Base-by-base conservation (phyloP, 2,329 filamentous ascomycete species). In the Dactylellina drechsleri region DNA sequence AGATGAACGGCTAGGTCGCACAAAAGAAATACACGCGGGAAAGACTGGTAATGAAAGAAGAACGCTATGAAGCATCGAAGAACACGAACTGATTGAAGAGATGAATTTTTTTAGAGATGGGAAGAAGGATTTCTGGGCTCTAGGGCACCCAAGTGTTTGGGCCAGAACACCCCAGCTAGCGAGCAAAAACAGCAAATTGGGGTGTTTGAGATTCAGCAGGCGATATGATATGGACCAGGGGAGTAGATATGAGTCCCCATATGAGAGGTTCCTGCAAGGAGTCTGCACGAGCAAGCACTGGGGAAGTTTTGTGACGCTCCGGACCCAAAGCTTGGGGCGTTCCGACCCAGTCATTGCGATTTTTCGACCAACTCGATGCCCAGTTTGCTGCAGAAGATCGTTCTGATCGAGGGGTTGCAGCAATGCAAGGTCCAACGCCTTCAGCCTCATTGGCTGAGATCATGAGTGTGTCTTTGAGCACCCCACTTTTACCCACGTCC, bases 141-240 rank as follows among this genome's bases (percentile, higher is more conserved):
- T 6, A 41, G 50, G 59, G 41, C 50, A 49, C 68, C 68, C 68
- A 65, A 60, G 18, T 50, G 26, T 28, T 61, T 56, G 68, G 68
- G 68, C 62, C 68, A 40, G 45, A 43, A 58, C 54, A 49, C 41
- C 68, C 47, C 62, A 47, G 60, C 68, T 66, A 73, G 68, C 61
- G 60, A 56, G 50, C 67, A 64, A 64, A 36, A 66, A 66, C 40
- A 53, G 56, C 61, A 73, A 73, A 73, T 73, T 73, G 61, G 59
- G 28, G 43, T 73, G 68, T 73, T 73, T 73, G 61, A 45, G 60
- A 66, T 61, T 65, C 54, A 54, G 53, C 68, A 73, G 68, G 61
- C 61, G 68, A 74, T 56, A 74, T 62, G 50, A 58, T 61, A 67
- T 59, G 45, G 57, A 59, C 56, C 70, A 50, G 70, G 70, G 70